Evolutionary conservation across 306 rosid genomes (phyloP).

Genomic region (Cicer chorassanicum): DNA sequence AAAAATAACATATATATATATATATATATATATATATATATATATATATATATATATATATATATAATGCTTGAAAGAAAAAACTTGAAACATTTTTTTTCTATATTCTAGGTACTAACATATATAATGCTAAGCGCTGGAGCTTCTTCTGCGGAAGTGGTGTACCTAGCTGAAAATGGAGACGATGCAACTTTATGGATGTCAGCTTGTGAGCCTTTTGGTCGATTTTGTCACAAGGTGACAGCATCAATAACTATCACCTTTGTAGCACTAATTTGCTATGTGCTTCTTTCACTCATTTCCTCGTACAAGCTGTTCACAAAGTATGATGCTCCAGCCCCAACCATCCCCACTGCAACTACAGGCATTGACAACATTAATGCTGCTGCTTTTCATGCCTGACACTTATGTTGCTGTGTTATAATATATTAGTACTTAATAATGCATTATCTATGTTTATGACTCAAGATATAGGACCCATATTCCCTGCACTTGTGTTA

Average conservation of each 20-base stretch:
- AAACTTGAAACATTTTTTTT: too few species aligned
- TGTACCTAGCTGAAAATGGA: constrained; percentile 79
- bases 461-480: neutral
- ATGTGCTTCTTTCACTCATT: constrained; percentile 65
- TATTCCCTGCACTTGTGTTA: too few species aligned
- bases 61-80: too few species aligned
- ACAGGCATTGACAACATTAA: constrained; percentile 39
- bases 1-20: too few species aligned
- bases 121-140: constrained; percentile 76
- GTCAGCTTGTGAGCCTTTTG: constrained; percentile 69
- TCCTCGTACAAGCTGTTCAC: constrained; percentile 86
- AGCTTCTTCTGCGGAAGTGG: constrained; percentile 68
- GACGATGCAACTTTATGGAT: constrained; percentile 64
- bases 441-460: neutral
- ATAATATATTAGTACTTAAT: neutral
- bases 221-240: constrained; percentile 68
- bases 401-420: neutral
- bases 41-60: too few species aligned
- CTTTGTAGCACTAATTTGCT: constrained; percentile 61
- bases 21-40: too few species aligned
- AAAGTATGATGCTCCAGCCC: constrained; percentile 58
- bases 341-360: constrained; percentile 35
- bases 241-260: constrained; percentile 63
- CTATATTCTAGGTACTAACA: constrained; percentile 57
- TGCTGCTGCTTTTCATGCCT: constrained; percentile 53